These are phyloP conservation scores for Stachybotrys chartarum DNA, from an alignment of 2,329 filamentous ascomycete species.

Conservation along the genomic window DNA sequence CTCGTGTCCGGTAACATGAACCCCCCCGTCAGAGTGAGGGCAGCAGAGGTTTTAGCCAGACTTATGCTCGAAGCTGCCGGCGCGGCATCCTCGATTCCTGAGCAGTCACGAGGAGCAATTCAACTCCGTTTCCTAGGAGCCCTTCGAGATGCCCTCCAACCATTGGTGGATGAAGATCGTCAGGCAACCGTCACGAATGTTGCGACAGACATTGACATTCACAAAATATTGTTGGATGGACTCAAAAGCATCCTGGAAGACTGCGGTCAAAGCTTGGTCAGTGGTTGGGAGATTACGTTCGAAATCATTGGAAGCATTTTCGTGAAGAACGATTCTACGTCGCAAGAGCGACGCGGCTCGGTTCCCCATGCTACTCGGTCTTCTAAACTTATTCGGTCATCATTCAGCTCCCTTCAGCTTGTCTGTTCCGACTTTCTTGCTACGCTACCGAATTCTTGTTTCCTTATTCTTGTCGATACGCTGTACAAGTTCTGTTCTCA, in stretches of 20 bases:
- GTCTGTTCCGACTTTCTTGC: constrained; percentile 91
- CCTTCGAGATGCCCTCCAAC: constrained; percentile 50
- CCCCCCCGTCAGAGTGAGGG: constrained; percentile 48
- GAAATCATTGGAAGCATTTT: constrained; percentile 82
- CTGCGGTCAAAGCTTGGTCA: constrained; percentile 74
- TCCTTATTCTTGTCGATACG: constrained; percentile 73
- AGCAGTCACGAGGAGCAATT: constrained; percentile 48
- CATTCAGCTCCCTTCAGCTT: constrained; percentile 84
- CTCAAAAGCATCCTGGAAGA: constrained; percentile 79
- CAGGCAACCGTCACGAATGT: constrained; percentile 50
- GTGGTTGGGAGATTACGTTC: constrained; percentile 82
- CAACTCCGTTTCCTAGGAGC: constrained; percentile 67
- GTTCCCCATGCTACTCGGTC: constrained; percentile 45
- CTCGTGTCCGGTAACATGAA: constrained; percentile 40
- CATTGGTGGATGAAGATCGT: constrained; percentile 46
- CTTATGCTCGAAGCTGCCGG: constrained; percentile 51
- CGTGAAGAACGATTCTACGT: constrained; percentile 29
- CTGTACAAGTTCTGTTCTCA: constrained; percentile 86
- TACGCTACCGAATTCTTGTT: constrained; percentile 63
- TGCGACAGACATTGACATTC: constrained; percentile 68
- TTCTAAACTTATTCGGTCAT: constrained; percentile 70
- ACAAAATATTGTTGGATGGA: constrained; percentile 71
- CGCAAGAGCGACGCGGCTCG: constrained; percentile 24
- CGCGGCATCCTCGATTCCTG: constrained; percentile 44
- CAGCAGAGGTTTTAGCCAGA: constrained; percentile 57